Evolutionary conservation across 768 basidiomycete genomes (phyloP), one percentile per base, ranked within the genome.

Genomic region (Panus rudis): DNA sequence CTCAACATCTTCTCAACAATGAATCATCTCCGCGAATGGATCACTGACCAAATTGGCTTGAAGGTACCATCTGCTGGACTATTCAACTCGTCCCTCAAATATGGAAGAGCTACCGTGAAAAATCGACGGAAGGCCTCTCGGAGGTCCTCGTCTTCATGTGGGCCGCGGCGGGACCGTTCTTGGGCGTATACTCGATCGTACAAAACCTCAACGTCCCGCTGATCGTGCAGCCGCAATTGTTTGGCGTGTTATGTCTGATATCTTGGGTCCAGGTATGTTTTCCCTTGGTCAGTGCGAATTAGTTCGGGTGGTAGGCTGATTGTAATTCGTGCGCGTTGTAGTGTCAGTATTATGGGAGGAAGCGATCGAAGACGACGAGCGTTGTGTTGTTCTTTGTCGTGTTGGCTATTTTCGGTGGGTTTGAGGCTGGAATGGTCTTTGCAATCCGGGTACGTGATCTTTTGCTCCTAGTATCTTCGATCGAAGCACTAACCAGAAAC

Each of bases 201-300:
- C 79, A 84, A 49, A 61, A 76, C 41, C 59, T 89, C 28, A 86
- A 80, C 55, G 73, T 88, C 26, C 84, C 87, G 1, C 70, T 90
- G 31, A 81, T 84, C 33, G 45, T 82, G 2, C 79, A 85, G 56
- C 76, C 79, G 4, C 80, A 82, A 46, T 51, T 79, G 2, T 84
- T 90, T 54, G 76, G 74, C 1, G 63, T 74, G 20, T 63, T 91
- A 11, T 63, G 70, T 0, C 64, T 83, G 3, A 50, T 82, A 10
- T 81, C 79, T 2, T 84, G 81, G 77, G 70, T 71, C 0, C 84
- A 88, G 69, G 79, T 79, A 25, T 25, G 66, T 55, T 43, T 20
- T 14, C n/a, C n/a, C n/a, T n/a, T n/a, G n/a, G n/a, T n/a, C n/a
- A n/a, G n/a, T n/a, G 24, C 12, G 5, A 12, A 4, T 35, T 30